Base-by-base conservation (phyloP, 176 grass and related monocot species). In the Cocos nucifera region DNA sequence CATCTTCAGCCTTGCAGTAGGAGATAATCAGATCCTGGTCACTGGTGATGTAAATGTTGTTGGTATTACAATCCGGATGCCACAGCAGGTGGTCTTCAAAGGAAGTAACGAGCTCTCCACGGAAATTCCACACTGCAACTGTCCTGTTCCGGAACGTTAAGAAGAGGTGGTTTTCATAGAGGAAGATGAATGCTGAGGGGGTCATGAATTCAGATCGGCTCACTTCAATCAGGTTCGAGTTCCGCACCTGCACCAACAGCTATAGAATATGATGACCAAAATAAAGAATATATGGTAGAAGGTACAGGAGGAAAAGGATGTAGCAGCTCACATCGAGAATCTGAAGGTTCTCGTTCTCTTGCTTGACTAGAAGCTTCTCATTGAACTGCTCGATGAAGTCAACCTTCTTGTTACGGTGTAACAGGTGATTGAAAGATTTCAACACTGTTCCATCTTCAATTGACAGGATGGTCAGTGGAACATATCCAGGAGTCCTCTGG, bases 301-400 rank as follows among this genome's bases (percentile, higher is more conserved):
- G 18, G 22, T 16, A 21, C 18, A 70, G 56, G 49, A 70, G 25
- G 17, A 26, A 69, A 55, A 61, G 18, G 28, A 44, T 57, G 20
- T 23, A 61, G n/a, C 28, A 51, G 14, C 75, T 0, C 73, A 89
- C 86, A 76, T 89, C 81, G 4, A 85, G 74, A 57, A 89, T 89
- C 78, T 89, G 81, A 20, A 89, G 74, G 25, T 89, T 85, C 71
- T 85, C 86, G 32, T 89, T 82, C 71, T 85, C 86, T 78, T 85
- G 81, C 64, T 89, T 89, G 66, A 89, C 81, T 0, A 89, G 66
- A 20, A 89, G 78, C 44, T 89, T 89, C 19, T 89, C 86, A 53
- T 85, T 89, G 18, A 89, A 89, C 75, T 79, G 86, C 72, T 89
- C 86, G 0, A 89, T 89, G 63, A 89, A 85, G 55, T 89, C 81